Evolutionary conservation across 176 grass and related monocot species (phyloP), one percentile per base, ranked within the genome.

Genomic region (Musa acuminata): DNA sequence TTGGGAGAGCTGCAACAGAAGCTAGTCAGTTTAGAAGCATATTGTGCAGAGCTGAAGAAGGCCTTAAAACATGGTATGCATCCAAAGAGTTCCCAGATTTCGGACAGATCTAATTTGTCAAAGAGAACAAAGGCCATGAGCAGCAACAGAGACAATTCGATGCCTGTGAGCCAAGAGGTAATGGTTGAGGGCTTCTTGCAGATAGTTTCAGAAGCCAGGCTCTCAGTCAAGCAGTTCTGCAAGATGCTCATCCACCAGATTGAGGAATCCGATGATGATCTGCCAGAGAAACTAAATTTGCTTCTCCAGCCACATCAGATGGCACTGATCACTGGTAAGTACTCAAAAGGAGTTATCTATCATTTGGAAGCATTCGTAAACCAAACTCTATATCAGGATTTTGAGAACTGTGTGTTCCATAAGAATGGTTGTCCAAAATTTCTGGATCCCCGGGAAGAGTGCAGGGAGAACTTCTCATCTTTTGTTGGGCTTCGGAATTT

Each of bases 131-230:
- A 92, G 49, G 82, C 94, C 79, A 74, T 81, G 64, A 73, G 52
- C 50, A 43, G 72, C 11, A 82, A 72, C 51, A 85, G 79, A 75
- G 90, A 98, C 21, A 85, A 83, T 73, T 63, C 76, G 17, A 83
- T 98, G 63, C 94, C 94, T 0, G 94, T 98, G 59, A 98, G 94
- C 53, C 77, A 89, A 49, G 94, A 98, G 76, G 94, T 98, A 62
- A 98, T 98, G 87, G 86, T 98, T 50, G 94, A 98, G 74, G 94
- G 94, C 10, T 93, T 98, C 83, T 84, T 93, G 66, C 94, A 98
- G 84, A 77, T 98, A 55, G 94, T 98, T 62, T 98, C 94, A 1
- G 94, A 98, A 74, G 87, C 88, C 19, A 90, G 90, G 57, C 88
- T 98, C n/a, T 93, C 94, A 12, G 87, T 98, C 53, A 98, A 91